Percentiles rank a stretch among this genome's conserved stretches.
phyloP scores from a whole-genome alignment of 768 basidiomycete species.

The Boletus sensibilis region DNA sequence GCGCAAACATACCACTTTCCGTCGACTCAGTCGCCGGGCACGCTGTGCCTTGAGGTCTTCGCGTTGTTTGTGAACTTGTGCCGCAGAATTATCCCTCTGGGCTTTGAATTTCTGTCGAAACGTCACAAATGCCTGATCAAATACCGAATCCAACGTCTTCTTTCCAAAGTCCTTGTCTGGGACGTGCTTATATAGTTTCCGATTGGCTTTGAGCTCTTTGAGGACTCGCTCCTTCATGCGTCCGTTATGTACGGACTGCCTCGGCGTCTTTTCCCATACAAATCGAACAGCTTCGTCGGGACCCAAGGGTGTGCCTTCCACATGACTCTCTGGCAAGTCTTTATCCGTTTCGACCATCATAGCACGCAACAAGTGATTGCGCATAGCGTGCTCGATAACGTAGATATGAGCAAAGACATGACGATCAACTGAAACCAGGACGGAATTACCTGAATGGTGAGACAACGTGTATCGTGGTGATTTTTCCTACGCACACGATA shows the following conservation, averaged over 20 bases:
- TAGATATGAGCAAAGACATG: slow-evolving; percentile 2
- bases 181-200: slow-evolving; percentile 59
- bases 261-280: slow-evolving; percentile 76
- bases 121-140: slow-evolving; percentile 71
- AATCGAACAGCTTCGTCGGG: slow-evolving; percentile 63
- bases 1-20: slow-evolving; percentile 53
- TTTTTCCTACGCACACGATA: slow-evolving; percentile 47
- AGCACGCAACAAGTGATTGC: slow-evolving; percentile 56
- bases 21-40: slow-evolving; percentile 57
- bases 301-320: slow-evolving; percentile 48
- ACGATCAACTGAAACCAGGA: neutral
- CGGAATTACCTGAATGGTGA: slow-evolving; percentile 61
- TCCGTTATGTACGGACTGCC: slow-evolving; percentile 71
- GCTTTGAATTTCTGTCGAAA: slow-evolving; percentile 64
- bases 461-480: slow-evolving; percentile 62
- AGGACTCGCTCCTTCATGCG: slow-evolving; percentile 68
- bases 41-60: slow-evolving; percentile 64
- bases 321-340: slow-evolving; percentile 58
- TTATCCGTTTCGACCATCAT: slow-evolving; percentile 60
- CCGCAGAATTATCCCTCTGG: slow-evolving; percentile 51
- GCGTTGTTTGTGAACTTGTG: slow-evolving; percentile 44
- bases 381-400: slow-evolving; percentile 61
- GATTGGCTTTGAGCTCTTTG: slow-evolving; percentile 55
- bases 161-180: slow-evolving; percentile 63
- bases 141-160: slow-evolving; percentile 57